These are phyloP conservation scores for Cylindrotheca closterium DNA, from an alignment of 108 stramenopile species.

Conservation along the genomic window DNA sequence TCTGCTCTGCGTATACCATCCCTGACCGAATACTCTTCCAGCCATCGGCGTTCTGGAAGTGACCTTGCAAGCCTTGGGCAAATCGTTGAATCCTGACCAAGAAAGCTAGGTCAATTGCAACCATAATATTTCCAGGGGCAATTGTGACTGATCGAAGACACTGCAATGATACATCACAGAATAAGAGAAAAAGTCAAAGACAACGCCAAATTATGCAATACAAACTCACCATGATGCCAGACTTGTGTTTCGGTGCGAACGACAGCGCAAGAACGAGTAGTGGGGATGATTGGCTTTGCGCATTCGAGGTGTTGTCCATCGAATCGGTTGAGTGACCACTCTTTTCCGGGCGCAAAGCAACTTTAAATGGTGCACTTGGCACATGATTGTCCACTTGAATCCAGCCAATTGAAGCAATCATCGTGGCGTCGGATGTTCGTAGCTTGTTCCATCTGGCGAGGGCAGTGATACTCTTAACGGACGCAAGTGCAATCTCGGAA, in stretches of 20 bases:
- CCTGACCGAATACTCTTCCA: background rate
- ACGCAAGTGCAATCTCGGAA: conserved; percentile 58
- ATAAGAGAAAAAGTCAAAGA: background rate
- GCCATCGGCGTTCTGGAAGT: conserved; percentile 24
- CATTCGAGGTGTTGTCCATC: background rate
- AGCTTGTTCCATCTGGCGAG: conserved; percentile 54
- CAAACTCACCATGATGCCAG: conserved; percentile 47
- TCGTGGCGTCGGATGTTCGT: conserved; percentile 46
- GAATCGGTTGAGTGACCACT: background rate
- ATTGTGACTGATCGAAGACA: conserved; percentile 58
- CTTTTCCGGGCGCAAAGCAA: conserved; percentile 53
- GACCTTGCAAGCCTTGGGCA: conserved; percentile 45
- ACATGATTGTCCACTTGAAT: conserved; percentile 80
- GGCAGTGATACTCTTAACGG: conserved; percentile 51
- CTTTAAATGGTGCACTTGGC: conserved; percentile 71
- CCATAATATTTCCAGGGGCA: conserved; percentile 50
- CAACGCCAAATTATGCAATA: too few relatives aligned
- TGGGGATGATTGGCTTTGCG: conserved; percentile 20
- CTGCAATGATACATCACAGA: background rate
- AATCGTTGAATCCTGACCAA: conserved; percentile 65
- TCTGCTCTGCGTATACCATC: conserved; percentile 12
- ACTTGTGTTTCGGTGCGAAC: conserved; percentile 65
- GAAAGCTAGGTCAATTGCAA: conserved; percentile 70
- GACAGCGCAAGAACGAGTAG: conserved; percentile 53
- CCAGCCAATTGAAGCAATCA: conserved; percentile 54